A percentile compares a stretch with the other conserved stretches of the same genome.
phyloP scores from a whole-genome alignment of 768 basidiomycete species.

The Cyclocybe cylindracea region DNA sequence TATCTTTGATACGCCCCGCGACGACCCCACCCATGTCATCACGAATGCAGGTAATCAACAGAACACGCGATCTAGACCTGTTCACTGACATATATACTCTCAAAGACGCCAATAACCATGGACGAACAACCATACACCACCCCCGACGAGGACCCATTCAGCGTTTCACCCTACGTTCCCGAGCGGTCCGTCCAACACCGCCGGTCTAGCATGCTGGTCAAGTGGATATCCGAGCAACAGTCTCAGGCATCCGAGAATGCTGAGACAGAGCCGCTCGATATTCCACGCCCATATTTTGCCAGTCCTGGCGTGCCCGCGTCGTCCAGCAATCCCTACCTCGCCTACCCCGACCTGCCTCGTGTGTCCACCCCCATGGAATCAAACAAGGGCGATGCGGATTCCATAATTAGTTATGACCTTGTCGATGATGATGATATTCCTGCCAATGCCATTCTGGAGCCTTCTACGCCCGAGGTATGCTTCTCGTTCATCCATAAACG shows the following conservation, averaged over 20 bases:
- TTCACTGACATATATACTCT: constrained; percentile 1
- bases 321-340: constrained; percentile 38
- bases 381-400: constrained; percentile 27
- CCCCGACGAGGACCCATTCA: constrained; percentile 55
- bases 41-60: background rate
- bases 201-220: constrained; percentile 53
- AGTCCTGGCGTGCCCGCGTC: constrained; percentile 17
- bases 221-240: constrained; percentile 57
- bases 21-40: constrained; percentile 3
- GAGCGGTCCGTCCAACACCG: constrained; percentile 32
- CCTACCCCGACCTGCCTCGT: constrained; percentile 40
- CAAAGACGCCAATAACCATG: constrained; percentile 20
- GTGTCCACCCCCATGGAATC: constrained; percentile 5
- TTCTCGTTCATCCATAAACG: constrained; percentile 4
- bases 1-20: constrained; percentile 12
- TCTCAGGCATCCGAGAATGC: constrained; percentile 7
- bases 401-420: constrained; percentile 48
- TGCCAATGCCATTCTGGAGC: constrained; percentile 7
- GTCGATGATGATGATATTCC: constrained; percentile 55
- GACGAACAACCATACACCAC: constrained; percentile 48
- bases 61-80: background rate
- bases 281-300: constrained; percentile 4
- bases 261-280: constrained; percentile 1
- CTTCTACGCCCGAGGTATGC: constrained; percentile 15
- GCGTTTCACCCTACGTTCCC: constrained; percentile 31